Base-by-base conservation (phyloP, 73 alveolate species). In the Durusdinium trenchii region DNA sequence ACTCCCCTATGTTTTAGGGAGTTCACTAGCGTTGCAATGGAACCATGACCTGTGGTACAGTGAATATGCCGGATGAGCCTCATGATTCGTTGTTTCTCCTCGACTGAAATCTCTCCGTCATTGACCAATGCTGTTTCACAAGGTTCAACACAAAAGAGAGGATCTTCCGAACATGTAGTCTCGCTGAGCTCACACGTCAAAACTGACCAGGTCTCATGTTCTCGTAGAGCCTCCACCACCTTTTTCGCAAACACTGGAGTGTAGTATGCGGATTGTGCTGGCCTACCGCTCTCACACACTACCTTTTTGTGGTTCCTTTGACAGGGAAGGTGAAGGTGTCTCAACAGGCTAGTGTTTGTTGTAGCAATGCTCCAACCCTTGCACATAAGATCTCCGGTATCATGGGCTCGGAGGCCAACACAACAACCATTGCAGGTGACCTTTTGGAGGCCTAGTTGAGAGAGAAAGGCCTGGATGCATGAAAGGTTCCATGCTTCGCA, bases 331-430 rank as follows among this genome's bases (percentile, higher is more conserved):
- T 76, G 48, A 0, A 76, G 87, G 26, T 76, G 87, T 76, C 45
- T 54, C 5, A 20, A 60, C 0, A 76, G 3, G 4, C 26, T 40
- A 1, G 0, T 7, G 26, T 76, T 76, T 30, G 5, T 43, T 5
- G 87, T 76, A 10, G 87, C 87, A 12, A 76, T 76, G 40, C 61
- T 43, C 87, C 87, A 76, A 2, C 87, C 87, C 6, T 76, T 76
- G 28, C 87, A 76, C 3, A 76, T 54, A 42, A 60, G 61, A 6
- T 76, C 12, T 30, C 28, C 45, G 28, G 42, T 43, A 42, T 76
- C 87, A 36, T 12, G 62, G 6, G 87, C 45, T 9, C 28, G 40
- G 42, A 76, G 62, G 14, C 87, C 87, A 7, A 76, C 87, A 12
- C 61, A 54, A 40, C 87, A 76, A 0, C 87, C 87, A 40, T 43